Evolutionary conservation across 352 stramenopile genomes (phyloP).

Genomic region (Pythium coloratum): DNA sequence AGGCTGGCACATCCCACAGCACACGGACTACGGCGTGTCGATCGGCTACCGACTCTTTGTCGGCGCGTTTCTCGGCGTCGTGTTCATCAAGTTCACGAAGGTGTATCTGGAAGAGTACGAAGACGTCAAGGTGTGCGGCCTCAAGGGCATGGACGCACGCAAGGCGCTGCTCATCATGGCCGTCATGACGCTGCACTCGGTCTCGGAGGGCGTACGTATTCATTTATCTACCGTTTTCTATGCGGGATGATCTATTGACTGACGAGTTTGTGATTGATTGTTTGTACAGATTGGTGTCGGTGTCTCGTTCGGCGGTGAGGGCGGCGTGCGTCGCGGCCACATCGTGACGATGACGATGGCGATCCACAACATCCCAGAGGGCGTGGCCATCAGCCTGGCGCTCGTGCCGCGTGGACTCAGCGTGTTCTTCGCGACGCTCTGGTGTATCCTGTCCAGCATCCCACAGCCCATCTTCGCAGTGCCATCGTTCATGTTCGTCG

Average conservation of each 20-base stretch:
- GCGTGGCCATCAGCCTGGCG: constrained; percentile 94
- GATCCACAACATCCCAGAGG: constrained; percentile 98
- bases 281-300: constrained; percentile 89
- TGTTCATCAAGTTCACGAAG: constrained; percentile 97
- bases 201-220: constrained; percentile 93
- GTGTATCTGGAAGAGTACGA: constrained; percentile 95
- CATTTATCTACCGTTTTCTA: neutral
- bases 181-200: constrained; percentile 98
- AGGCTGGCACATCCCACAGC: constrained; percentile 82
- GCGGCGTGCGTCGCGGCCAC: constrained; percentile 92
- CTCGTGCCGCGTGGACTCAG: constrained; percentile 93
- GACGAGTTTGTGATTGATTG: neutral
- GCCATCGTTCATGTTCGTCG: constrained; percentile 92
- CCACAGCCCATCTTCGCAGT: constrained; percentile 98
- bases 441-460: constrained; percentile 91
- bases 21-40: constrained; percentile 63
- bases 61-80: constrained; percentile 90
- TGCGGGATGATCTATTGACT: neutral
- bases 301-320: constrained; percentile 95
- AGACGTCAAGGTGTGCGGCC: constrained; percentile 88
- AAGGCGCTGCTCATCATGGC: constrained; percentile 97
- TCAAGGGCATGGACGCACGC: constrained; percentile 82
- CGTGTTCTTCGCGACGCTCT: constrained; percentile 82
- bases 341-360: constrained; percentile 98
- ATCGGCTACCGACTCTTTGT: constrained; percentile 83